Percentiles rank a stretch among this genome's conserved stretches.
Evolutionary conservation across 495 filamentous ascomycete species (phyloP).

Genomic region (Tetracladium setigerum): DNA sequence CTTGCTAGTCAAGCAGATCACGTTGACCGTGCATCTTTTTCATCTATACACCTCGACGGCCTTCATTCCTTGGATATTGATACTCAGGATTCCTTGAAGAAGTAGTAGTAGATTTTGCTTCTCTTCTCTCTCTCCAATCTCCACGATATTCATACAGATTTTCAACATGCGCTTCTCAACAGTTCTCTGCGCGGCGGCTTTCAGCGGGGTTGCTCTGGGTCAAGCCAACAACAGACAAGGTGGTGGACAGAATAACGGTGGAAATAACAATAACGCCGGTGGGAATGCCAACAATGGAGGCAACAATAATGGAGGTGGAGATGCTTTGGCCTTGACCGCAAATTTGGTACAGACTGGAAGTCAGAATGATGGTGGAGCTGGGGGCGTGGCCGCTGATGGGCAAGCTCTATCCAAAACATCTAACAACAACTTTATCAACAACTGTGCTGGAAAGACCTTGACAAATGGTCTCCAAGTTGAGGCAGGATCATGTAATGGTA

Average conservation of each 20-base stretch:
- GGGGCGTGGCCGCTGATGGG: conserved; percentile 12
- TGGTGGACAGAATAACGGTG: not conserved
- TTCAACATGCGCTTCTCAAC: conserved; percentile 20
- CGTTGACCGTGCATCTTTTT: conserved; percentile 25
- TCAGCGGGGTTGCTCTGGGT: conserved; percentile 13
- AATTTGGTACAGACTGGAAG: conserved; percentile 20
- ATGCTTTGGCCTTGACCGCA: conserved; percentile 7
- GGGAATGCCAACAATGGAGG: not conserved
- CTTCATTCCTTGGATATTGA: conserved; percentile 16
- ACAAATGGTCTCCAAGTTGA: conserved; percentile 62
- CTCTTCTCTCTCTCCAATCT: not conserved
- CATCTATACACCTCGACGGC: conserved; percentile 21
- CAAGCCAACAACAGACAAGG: not conserved
- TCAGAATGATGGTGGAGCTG: conserved; percentile 14
- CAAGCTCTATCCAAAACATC: conserved; percentile 18
- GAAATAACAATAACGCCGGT: not conserved
- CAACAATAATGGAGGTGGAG: conserved; percentile 1
- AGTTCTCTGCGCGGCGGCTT: conserved; percentile 12
- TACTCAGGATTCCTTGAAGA: conserved; percentile 3
- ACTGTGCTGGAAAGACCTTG: conserved; percentile 55
- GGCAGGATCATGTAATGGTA: conserved; percentile 65
- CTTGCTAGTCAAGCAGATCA: conserved; percentile 28
- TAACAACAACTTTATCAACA: conserved; percentile 58
- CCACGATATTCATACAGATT: conserved; percentile 1
- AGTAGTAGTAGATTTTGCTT: not conserved